These are phyloP conservation scores for Erysimum pusillum DNA, from an alignment of 441 rosid genomes.

Conservation along the genomic window DNA sequence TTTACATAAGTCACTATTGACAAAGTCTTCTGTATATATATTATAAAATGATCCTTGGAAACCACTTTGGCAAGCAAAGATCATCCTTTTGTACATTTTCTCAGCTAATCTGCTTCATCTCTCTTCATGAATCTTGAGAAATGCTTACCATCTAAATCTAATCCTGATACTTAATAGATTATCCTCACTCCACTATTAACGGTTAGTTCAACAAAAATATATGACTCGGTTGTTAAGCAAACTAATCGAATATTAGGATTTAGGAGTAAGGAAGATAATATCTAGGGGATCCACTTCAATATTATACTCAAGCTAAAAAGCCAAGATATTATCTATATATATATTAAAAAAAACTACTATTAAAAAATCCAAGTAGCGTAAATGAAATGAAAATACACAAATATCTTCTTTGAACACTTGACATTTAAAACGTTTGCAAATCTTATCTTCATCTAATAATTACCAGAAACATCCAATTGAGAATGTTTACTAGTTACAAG, in stretches of 20 bases:
- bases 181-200: neutral
- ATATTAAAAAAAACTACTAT: slow-evolving; percentile 13
- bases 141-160: slow-evolving; percentile 38
- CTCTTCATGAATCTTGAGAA: slow-evolving; percentile 9
- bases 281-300: neutral
- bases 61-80: slow-evolving; percentile 24
- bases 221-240: slow-evolving; percentile 19
- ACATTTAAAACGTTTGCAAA: neutral
- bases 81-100: neutral
- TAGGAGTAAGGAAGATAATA: neutral
- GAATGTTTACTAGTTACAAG: neutral
- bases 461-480: slow-evolving; percentile 14
- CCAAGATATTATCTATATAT: slow-evolving; percentile 24
- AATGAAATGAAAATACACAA: neutral
- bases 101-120: slow-evolving; percentile 16
- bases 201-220: slow-evolving; percentile 25
- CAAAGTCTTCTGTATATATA: slow-evolving; percentile 9
- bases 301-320: slow-evolving; percentile 3
- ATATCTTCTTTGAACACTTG: neutral
- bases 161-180: slow-evolving; percentile 5
- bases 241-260: slow-evolving; percentile 13
- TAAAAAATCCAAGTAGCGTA: neutral
- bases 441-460: neutral
- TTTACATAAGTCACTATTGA: neutral
- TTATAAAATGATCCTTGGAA: neutral